Base-by-base conservation (phyloP, 1,139 yeast species). In the Saccharomyces hybrid region DNA sequence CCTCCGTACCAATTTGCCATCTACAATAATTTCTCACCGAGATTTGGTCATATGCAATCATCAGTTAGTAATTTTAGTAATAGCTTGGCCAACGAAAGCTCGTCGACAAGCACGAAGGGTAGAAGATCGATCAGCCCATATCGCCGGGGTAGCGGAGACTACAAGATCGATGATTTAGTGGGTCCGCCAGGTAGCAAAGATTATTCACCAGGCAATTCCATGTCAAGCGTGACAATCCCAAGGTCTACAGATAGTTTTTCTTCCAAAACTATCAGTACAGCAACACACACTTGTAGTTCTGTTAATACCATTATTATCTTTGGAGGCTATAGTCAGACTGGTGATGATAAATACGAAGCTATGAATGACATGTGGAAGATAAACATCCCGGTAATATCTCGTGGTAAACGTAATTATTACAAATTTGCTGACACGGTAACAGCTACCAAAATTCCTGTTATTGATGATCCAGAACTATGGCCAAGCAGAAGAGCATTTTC, bases 331-430 rank as follows among this genome's bases (percentile, higher is more conserved):
- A 60, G 63, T 32, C 66, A 65, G 34, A 57, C 63, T 1, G 61
- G 62, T 16, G 66, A 66, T 50, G 61, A 61, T 5, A 57, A 61
- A 26, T 77, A 73, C 56, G 69, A 72, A 42, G 74, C 80, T 1
- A 63, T 77, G 60, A 72, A 73, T 56, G 81, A 78, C 61, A 59
- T 78, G 52, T 79, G 82, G 82, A 74, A 71, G 58, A 67, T 77
- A 32, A 79, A 77, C 54, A 56, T 78, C 1, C 69, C 73, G 4
- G 67, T 75, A 1, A 63, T 67, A n/a, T 67, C 69, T 25, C 62
- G 68, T 25, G 76, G 76, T 1, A 68, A 67, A 34, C 65, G 68
- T 16, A 65, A 67, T n/a, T 70, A 65, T 49, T 56, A 64, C 16
- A 67, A 68, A 50, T 73, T 73, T 59, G 72, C 71, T 1, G 72